phyloP scores from a whole-genome alignment of 257 asterid genomes.

The Haberlea rhodopensis region DNA sequence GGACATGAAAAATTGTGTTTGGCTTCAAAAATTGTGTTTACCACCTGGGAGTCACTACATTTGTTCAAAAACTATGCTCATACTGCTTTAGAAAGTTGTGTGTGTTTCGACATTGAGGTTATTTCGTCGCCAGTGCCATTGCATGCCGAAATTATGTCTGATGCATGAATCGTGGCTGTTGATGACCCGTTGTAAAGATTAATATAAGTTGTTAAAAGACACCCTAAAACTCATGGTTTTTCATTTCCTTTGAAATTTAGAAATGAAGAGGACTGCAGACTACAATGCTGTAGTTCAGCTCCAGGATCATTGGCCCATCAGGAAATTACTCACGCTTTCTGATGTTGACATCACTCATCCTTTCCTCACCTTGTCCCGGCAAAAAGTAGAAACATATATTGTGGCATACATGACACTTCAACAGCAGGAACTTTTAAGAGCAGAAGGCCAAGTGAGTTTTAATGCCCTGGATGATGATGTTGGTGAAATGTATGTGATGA shows the following conservation, averaged over 20 bases:
- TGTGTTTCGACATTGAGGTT: not conserved
- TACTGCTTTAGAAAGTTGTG: not conserved
- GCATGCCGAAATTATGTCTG: not conserved
- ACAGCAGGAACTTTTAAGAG: slow-evolving; percentile 41
- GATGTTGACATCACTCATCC: slow-evolving; percentile 63
- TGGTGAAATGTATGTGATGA: slow-evolving; percentile 46
- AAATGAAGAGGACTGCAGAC: slow-evolving; percentile 48
- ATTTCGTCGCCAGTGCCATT: not conserved
- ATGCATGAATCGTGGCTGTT: not conserved
- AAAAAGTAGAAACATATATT: slow-evolving; percentile 51
- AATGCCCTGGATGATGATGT: slow-evolving; percentile 55
- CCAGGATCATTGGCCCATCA: slow-evolving; percentile 54
- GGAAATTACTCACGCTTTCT: slow-evolving; percentile 52
- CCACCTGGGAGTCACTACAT: not conserved
- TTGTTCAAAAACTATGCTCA: not conserved
- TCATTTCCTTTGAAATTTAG: slow-evolving; percentile 21
- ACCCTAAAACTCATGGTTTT: slow-evolving; percentile 13
- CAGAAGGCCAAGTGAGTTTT: slow-evolving; percentile 48
- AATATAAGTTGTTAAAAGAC: not conserved
- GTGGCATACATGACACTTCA: slow-evolving; percentile 44
- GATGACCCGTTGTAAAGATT: not conserved
- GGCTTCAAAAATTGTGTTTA: too few relatives aligned
- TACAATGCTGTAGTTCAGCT: slow-evolving; percentile 34
- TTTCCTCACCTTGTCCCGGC: slow-evolving; percentile 51
- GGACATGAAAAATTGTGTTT: too few relatives aligned